Conservation (phyloP, 106 monocot genomes). For the Hemerocallis citrina region DNA sequence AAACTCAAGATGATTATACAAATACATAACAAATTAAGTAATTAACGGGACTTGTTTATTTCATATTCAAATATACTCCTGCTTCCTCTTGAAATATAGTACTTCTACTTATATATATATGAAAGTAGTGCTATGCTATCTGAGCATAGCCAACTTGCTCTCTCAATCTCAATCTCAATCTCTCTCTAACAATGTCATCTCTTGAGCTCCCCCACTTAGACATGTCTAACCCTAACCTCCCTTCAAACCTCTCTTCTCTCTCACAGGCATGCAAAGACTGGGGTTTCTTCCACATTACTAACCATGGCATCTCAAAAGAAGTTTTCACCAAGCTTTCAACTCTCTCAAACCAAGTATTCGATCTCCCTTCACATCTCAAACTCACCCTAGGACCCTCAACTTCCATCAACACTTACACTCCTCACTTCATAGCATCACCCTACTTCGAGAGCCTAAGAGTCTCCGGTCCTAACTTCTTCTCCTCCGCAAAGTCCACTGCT, state of each 20-base stretch:
- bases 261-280: slow-evolving; percentile 33
- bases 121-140: no score
- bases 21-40: no score
- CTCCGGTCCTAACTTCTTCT: slow-evolving; percentile 34
- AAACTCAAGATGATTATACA: no score
- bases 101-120: no score
- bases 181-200: slow-evolving; percentile 3
- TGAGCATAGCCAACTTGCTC: no score
- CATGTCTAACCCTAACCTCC: slow-evolving; percentile 23
- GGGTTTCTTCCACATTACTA: slow-evolving; percentile 46
- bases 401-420: slow-evolving; percentile 26
- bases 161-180: not conserved
- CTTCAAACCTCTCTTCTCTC: slow-evolving; percentile 24
- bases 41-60: no score
- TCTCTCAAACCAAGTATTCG: slow-evolving; percentile 16
- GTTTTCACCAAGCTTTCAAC: slow-evolving; percentile 6
- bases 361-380: slow-evolving; percentile 22
- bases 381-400: slow-evolving; percentile 32
- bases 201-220: slow-evolving; percentile 38
- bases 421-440: slow-evolving; percentile 51
- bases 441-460: slow-evolving; percentile 46
- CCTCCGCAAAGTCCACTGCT: slow-evolving; percentile 23
- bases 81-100: no score
- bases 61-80: no score
- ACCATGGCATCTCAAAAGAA: slow-evolving; percentile 49